Percentiles rank a stretch among this genome's conserved stretches.
phyloP scores from a whole-genome alignment of 768 basidiomycete species.

The Fibroporia radiculosa region DNA sequence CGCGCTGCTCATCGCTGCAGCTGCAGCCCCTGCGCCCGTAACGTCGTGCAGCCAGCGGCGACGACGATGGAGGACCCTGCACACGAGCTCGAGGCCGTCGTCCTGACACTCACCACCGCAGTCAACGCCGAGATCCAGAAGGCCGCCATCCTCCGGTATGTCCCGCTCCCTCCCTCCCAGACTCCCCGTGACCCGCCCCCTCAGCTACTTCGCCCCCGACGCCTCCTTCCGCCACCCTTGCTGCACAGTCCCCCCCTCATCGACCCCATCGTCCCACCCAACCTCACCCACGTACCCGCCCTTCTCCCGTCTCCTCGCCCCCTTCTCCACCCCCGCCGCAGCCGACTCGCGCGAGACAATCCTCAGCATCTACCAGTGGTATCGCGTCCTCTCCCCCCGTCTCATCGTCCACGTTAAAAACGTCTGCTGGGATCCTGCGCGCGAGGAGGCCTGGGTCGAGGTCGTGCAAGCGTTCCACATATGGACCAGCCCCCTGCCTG shows the following conservation, averaged over 20 bases:
- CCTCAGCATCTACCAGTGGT: slow-evolving; percentile 59
- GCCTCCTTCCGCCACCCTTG: slow-evolving; percentile 55
- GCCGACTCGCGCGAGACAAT: slow-evolving; percentile 48
- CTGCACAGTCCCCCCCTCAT: slow-evolving; percentile 31
- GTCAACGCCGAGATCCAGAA: slow-evolving; percentile 43
- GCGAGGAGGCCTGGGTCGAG: slow-evolving; percentile 39
- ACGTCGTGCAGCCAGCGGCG: neutral
- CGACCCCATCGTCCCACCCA: neutral
- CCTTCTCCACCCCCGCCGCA: slow-evolving; percentile 42
- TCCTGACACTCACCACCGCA: slow-evolving; percentile 39
- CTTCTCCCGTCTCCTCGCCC: slow-evolving; percentile 41
- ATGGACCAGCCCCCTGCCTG: slow-evolving; percentile 35
- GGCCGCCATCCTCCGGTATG: slow-evolving; percentile 26
- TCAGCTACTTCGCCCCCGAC: slow-evolving; percentile 44
- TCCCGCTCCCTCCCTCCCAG: neutral
- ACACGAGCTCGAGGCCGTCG: slow-evolving; percentile 38
- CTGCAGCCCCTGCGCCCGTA: neutral
- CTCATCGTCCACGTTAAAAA: slow-evolving; percentile 35
- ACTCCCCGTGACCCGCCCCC: neutral
- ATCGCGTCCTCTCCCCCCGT: slow-evolving; percentile 52
- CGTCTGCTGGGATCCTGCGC: slow-evolving; percentile 40
- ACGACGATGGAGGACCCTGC: slow-evolving; percentile 48
- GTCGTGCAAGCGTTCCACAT: slow-evolving; percentile 45
- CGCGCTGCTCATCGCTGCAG: neutral
- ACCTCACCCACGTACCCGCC: slow-evolving; percentile 45